Percentiles rank a stretch among this genome's conserved stretches.
Conservation (phyloP, 805 yeast species). For the Ogataea degrootiae region DNA sequence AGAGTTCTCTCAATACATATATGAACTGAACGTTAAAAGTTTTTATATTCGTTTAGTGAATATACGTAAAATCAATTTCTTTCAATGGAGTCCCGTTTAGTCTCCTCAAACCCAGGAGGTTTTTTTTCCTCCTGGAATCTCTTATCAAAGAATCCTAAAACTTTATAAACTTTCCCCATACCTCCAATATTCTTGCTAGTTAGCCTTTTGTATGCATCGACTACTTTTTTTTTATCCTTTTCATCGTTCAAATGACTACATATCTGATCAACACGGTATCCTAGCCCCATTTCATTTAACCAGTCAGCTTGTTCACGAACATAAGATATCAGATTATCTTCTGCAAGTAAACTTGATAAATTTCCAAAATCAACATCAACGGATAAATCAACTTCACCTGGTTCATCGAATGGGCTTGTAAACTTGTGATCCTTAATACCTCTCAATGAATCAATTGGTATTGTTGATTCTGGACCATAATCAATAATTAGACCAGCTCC, state of each 20-base stretch:
- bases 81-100: too few relatives aligned
- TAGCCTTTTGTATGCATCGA: conserved; percentile 55
- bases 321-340: conserved; percentile 18
- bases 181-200: conserved; percentile 54
- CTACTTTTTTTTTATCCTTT: conserved; percentile 44
- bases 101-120: conserved; percentile 50
- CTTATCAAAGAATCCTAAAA: conserved; percentile 43
- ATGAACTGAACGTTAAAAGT: too few relatives aligned
- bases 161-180: conserved; percentile 79
- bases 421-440: conserved; percentile 70
- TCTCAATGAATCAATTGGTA: conserved; percentile 69
- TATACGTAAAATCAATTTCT: too few relatives aligned
- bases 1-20: too few relatives aligned
- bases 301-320: conserved; percentile 68
- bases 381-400: conserved; percentile 78
- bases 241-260: conserved; percentile 39
- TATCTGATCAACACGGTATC: conserved; percentile 59
- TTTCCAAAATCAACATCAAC: conserved; percentile 80
- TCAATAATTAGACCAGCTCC: conserved; percentile 77
- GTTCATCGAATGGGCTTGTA: conserved; percentile 68
- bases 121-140: conserved; percentile 35
- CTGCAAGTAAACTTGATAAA: conserved; percentile 34
- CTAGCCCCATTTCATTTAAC: conserved; percentile 72
- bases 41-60: too few relatives aligned
- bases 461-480: conserved; percentile 57